Percentiles rank a stretch among this genome's conserved stretches.
phyloP scores from a whole-genome alignment of 2,329 filamentous ascomycete genomes.

The Coniochaeta hoffmannii region DNA sequence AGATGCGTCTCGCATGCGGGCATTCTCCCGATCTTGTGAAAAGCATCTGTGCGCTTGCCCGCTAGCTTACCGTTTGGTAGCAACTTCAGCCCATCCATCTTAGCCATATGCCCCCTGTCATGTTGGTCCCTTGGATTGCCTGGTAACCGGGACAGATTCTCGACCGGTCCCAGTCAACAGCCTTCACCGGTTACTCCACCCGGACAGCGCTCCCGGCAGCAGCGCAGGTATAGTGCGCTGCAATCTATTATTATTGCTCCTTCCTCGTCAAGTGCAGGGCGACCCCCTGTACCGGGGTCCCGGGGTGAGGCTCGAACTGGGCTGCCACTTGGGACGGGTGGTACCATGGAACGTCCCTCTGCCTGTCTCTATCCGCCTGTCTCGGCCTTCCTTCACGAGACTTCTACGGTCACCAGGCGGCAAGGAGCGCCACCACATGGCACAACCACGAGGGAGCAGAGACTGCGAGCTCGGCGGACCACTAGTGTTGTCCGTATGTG shows the following conservation, averaged over 20 bases:
- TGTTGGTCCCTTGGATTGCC: not conserved
- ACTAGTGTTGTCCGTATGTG: not conserved
- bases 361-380: not conserved
- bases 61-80: not conserved
- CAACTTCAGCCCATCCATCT: not conserved
- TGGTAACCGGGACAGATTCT: not conserved
- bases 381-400: not conserved
- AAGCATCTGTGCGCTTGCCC: constrained; percentile 1
- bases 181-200: constrained; percentile 1
- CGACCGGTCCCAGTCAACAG: not conserved
- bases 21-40: not conserved
- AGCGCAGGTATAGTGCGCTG: not conserved
- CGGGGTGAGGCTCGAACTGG: constrained; percentile 1
- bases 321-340: not conserved
- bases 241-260: not conserved
- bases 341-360: not conserved
- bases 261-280: not conserved
- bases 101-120: not conserved
- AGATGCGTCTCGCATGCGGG: not conserved
- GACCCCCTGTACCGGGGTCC: not conserved
- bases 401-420: not conserved
- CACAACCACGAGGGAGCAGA: not conserved
- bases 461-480: not conserved
- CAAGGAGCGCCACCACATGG: not conserved
- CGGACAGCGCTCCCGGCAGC: not conserved